These are phyloP conservation scores for Pythium periplocum DNA, from an alignment of 352 stramenopile species.

Conservation along the genomic window DNA sequence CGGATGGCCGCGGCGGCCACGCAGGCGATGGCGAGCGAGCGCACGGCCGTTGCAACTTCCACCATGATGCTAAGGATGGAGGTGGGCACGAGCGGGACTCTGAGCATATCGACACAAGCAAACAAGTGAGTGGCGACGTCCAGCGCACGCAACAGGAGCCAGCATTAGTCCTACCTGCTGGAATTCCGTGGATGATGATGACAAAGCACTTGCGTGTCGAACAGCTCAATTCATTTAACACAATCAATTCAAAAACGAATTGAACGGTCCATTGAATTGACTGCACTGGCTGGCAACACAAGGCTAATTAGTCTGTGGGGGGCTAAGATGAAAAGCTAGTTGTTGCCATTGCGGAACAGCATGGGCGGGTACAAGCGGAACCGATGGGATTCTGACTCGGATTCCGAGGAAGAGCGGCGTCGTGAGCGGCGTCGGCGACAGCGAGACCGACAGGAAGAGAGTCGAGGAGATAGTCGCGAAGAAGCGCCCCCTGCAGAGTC, in stretches of 20 bases:
- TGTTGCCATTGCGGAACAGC: slow-evolving; percentile 2
- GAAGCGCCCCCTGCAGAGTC: background rate
- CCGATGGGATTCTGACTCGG: slow-evolving; percentile 56
- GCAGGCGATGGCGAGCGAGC: slow-evolving; percentile 22
- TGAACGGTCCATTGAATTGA: background rate
- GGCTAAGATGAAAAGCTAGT: background rate
- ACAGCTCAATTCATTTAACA: background rate
- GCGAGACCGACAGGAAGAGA: slow-evolving; percentile 5
- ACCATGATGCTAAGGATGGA: slow-evolving; percentile 8
- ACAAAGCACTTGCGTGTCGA: background rate
- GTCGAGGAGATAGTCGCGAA: background rate
- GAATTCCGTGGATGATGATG: background rate
- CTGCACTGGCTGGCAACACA: no score
- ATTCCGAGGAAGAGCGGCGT: slow-evolving; percentile 25
- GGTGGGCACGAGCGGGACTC: no score
- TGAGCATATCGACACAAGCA: no score
- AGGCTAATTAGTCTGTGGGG: no score
- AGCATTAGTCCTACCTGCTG: background rate
- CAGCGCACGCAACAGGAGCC: no score
- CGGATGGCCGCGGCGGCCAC: slow-evolving; percentile 56
- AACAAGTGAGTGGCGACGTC: no score
- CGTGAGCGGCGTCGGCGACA: slow-evolving; percentile 4
- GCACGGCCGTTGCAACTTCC: slow-evolving; percentile 5
- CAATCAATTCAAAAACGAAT: slow-evolving; percentile 9
- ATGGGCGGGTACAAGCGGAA: slow-evolving; percentile 36